These are phyloP conservation scores for Arachnomyces sp. DNA, from an alignment of 2,329 filamentous ascomycete species.

Conservation along the genomic window DNA sequence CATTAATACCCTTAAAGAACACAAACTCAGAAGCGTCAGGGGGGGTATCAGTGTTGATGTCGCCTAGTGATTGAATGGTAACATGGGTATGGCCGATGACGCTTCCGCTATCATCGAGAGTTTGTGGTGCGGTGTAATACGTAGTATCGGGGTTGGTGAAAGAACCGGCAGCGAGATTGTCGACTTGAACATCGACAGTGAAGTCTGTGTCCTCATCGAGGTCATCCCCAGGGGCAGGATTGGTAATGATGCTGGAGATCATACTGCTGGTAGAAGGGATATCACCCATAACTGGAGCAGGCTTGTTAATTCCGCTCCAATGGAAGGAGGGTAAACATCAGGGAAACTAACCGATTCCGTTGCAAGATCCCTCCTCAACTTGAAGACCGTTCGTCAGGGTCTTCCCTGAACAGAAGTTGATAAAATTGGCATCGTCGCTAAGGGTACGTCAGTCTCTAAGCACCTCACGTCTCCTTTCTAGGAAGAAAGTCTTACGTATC, in stretches of 20 bases:
- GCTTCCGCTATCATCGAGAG: constrained; percentile 31
- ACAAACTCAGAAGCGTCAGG: constrained; percentile 39
- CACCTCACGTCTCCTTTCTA: background rate
- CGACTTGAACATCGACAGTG: constrained; percentile 40
- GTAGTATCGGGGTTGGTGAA: constrained; percentile 48
- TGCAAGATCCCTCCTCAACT: constrained; percentile 45
- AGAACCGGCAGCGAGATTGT: constrained; percentile 43
- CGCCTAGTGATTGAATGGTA: constrained; percentile 42
- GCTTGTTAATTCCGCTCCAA: background rate
- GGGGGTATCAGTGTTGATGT: constrained; percentile 28
- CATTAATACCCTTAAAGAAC: constrained; percentile 53
- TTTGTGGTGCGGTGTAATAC: constrained; percentile 50
- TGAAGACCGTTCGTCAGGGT: constrained; percentile 49
- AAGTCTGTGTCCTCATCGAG: constrained; percentile 37
- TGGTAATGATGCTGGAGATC: constrained; percentile 47
- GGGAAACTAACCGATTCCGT: constrained; percentile 39
- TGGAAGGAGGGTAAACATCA: constrained; percentile 8
- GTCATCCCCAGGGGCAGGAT: constrained; percentile 36
- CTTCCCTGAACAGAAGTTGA: constrained; percentile 51
- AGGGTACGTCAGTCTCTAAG: constrained; percentile 6
- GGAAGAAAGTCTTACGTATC: constrained; percentile 30
- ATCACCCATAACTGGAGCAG: constrained; percentile 45
- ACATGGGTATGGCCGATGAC: constrained; percentile 35
- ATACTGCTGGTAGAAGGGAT: constrained; percentile 45
- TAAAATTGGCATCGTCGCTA: constrained; percentile 48